Conservation (phyloP, 2,329 filamentous ascomycete genomes). For the Microsporum audouinii region DNA sequence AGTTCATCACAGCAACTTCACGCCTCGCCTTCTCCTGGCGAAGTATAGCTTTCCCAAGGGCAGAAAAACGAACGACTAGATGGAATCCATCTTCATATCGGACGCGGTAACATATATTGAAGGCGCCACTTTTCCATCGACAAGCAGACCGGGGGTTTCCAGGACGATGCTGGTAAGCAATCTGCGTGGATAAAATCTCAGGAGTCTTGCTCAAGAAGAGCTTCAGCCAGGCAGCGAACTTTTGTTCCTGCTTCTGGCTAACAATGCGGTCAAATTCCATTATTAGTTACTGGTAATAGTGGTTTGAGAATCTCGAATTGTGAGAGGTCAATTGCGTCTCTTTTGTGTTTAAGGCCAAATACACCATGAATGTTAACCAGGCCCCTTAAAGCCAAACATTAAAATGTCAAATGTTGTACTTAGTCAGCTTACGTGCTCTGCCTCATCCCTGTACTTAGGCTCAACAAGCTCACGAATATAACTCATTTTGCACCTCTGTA, state of each 20-base stretch:
- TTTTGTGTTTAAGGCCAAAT: no score
- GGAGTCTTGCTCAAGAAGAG: neutral
- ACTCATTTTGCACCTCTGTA: no score
- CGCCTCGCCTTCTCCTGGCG: slow-evolving; percentile 22
- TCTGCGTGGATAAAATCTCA: neutral
- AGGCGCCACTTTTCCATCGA: slow-evolving; percentile 20
- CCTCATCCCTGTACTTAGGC: no score
- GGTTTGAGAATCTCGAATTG: no score
- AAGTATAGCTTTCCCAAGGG: slow-evolving; percentile 20
- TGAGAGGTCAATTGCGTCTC: no score
- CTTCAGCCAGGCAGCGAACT: neutral
- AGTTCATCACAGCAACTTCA: slow-evolving; percentile 21
- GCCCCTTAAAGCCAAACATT: no score
- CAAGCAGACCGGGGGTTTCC: slow-evolving; percentile 9
- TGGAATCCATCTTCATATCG: slow-evolving; percentile 16
- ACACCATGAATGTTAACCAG: no score
- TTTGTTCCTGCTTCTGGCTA: neutral
- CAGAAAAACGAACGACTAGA: slow-evolving; percentile 25
- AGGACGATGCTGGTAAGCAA: neutral
- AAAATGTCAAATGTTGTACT: no score
- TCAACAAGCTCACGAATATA: no score
- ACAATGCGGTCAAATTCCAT: neutral
- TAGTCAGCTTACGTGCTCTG: no score
- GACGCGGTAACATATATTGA: slow-evolving; percentile 24
- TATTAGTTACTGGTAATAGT: no score